Base-by-base conservation (phyloP, 208 protist species). In the Leishmania guyanensis region DNA sequence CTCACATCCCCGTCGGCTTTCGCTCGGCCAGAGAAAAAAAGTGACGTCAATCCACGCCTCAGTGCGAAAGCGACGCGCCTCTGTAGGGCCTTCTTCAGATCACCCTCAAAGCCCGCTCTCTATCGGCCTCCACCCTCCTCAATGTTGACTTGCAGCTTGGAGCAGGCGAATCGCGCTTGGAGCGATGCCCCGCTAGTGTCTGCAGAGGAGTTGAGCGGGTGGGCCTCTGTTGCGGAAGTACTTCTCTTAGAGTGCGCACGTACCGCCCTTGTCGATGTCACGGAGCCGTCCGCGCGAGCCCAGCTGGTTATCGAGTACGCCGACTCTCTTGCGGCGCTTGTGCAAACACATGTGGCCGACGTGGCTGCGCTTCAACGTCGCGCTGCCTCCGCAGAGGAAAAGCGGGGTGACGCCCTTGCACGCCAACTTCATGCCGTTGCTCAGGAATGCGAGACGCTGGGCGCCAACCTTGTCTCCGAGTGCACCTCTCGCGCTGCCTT, bases 161-260 rank as follows among this genome's bases (percentile, higher is more conserved):
- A 71, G 5, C 56, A 80, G 14, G 33, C 43, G 2, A 54, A 68
- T 33, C 26, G 29, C 81, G 51, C 54, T 71, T n/a, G 46, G 12
- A 39, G 66, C 36, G 81, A 71, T 26, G 69, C 54, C 51, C 53
- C 60, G 58, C 16, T 54, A 43, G 56, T 8, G 68, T 1, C 3
- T 17, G 36, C 53, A 22, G 78, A 73, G 26, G 88, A 91, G 80
- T 39, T 91, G 54, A 33, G 81, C 26, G 88, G 88, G 17, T 91
- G 88, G 88, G 81, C 82, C 9, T 50, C 51, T 8, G 80, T 91
- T 39, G 81, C 85, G 1, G 84, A 88, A 54, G 68, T 71, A 50
- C 81, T 88, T 54, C n/a, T 87, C 48, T 10, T 66, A 26, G 85
- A 85, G 64, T 80, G 83, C 39, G 73, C 82, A 36, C 64, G 83